Base-by-base conservation (phyloP, 768 basidiomycete genomes). In the Austroboletus eburneus region DNA sequence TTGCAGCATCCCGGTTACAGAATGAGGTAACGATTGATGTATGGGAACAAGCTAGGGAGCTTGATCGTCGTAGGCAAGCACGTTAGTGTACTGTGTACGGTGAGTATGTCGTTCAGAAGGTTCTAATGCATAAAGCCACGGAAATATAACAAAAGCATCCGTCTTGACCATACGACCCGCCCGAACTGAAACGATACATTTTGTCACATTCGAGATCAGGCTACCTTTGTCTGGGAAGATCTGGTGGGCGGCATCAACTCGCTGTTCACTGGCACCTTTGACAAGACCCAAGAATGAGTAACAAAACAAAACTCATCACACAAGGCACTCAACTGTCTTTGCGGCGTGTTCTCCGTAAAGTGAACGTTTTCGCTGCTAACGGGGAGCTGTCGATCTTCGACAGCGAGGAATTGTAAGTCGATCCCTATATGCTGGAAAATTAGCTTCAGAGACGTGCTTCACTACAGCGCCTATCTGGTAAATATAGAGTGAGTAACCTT, bases 41-140 rank as follows among this genome's bases (percentile, higher is more conserved):
- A 22, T 91, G 88, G 88, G 75, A 83, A 48, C 70, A 67, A 39
- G 72, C 79, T 13, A 89, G 84, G 59, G 66, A 54, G n/a, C 59
- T 90, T 38, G 85, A 88, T 52, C 58, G 61, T 24, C 65, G 69
- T 39, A 65, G 80, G 46, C 72, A 42, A 38, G 49, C 39, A 25
- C 50, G 52, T 42, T 52, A 52, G 46, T 14, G 13, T 36, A 45
- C 33, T 30, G 24, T 46, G 14, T 32, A 36, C 23, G 42, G 56
- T 54, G 33, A 59, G 50, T 35, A 29, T 44, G 22, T 12, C 27
- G 10, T 9, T 34, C 16, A 9, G 29, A 18, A 8, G 9, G 10
- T 32, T 22, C 34, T 12, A 46, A 20, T 35, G 30, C 39, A 36
- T 18, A 17, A 5, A 36, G 46, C 40, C 13, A 29, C 29, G 7